Conservation (phyloP, 768 basidiomycete species). For the Chiua virens region DNA sequence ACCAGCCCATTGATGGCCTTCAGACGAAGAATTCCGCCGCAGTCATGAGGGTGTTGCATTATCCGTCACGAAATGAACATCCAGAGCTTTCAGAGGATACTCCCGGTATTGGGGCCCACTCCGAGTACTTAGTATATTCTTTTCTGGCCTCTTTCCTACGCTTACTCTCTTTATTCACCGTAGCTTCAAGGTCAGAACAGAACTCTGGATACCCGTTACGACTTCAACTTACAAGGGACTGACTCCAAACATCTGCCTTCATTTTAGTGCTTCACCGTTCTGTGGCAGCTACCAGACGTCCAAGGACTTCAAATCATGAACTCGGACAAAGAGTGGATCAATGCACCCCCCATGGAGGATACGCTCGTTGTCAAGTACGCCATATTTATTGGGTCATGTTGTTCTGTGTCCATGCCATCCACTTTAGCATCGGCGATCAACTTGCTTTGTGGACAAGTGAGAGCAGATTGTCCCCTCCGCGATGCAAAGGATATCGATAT, state of each 20-base stretch:
- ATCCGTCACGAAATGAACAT: conserved; percentile 68
- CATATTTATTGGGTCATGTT: neutral
- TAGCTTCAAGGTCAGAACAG: conserved; percentile 42
- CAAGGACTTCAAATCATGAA: conserved; percentile 85
- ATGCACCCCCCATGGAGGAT: conserved; percentile 73
- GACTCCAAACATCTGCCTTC: no score
- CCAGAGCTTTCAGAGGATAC: conserved; percentile 51
- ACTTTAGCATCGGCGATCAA: conserved; percentile 76
- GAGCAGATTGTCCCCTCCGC: neutral
- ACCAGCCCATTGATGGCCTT: neutral
- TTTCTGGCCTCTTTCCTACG: no score
- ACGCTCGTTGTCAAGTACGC: conserved; percentile 85
- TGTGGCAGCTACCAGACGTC: conserved; percentile 75
- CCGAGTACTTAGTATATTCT: conserved; percentile 51
- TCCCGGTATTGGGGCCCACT: conserved; percentile 82
- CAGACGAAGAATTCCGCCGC: conserved; percentile 65
- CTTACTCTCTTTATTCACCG: neutral
- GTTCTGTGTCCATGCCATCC: conserved; percentile 17
- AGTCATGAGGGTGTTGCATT: conserved; percentile 69
- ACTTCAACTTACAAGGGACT: no score
- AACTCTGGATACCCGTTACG: neutral
- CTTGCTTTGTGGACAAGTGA: conserved; percentile 88
- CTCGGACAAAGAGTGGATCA: conserved; percentile 73
- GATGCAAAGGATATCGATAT: no score
- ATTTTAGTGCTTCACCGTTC: conserved; percentile 77